Evolutionary conservation across 2,329 filamentous ascomycete species (phyloP), one percentile per base, ranked within the genome.

Genomic region (Arthroderma sp.): DNA sequence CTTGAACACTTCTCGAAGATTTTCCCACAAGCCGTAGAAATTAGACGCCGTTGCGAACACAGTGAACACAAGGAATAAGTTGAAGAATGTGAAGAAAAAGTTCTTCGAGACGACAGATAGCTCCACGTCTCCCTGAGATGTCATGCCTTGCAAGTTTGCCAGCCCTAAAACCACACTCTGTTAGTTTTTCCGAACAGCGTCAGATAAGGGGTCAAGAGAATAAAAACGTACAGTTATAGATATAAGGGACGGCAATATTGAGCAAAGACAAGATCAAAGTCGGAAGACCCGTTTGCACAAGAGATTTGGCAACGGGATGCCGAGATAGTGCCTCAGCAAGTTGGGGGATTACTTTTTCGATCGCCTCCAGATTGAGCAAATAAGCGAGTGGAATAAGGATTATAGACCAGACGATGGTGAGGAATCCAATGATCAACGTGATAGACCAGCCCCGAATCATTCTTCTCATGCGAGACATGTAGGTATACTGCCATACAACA

Each of bases 41-140:
- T 81, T 78, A 34, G 82, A 78, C 1, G 78, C 85, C 4, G 87
- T 86, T 44, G 83, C 84, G 38, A 94, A 84, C 28, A 91, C 75
- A 1, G 89, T 93, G 61, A 96, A 95, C 38, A 96, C 78, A 42
- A 96, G 76, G 65, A 98, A 98, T 46, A 96, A 85, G 65, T 98
- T 98, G 76, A 98, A 96, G 65, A 98, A 98, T 6, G 84, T 88
- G 61, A 98, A 98, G 72, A 96, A 94, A 67, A 96, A 98, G 64
- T 96, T 98, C 68, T 98, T 98, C 44, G 86, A 94, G 52, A 98
- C 89, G 38, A 93, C 74, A 0, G 91, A 96, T 5, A 98, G 73
- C 62, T 96, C 91, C 22, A 98, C 81, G 50, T 98, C 91, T 38
- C 86, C 86, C 54, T 87, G 85, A 0, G 91, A 96, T 42, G 94